Base-by-base conservation (phyloP, 805 yeast genomes). In the Helenozyma baotianmanensis region DNA sequence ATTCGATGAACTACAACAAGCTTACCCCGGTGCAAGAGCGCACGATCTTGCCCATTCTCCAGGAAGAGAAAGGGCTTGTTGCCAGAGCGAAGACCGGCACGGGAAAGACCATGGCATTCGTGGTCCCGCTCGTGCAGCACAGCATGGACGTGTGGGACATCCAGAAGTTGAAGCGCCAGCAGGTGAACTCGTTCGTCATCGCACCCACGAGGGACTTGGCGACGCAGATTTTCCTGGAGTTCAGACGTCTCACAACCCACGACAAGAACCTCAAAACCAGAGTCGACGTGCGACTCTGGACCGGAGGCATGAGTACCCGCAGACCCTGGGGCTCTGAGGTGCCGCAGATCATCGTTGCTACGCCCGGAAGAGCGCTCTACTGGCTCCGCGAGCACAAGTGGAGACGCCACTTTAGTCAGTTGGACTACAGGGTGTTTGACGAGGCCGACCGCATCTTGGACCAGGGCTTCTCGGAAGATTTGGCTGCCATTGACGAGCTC, bases 31-130 rank as follows among this genome's bases (percentile, higher is more conserved):
- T 83, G 18, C 94, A 84, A 54, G 72, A 74, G 36, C 64, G 70
- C 43, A 66, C 88, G 9, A 68, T 83, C 27, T 62, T 69, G 29
- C 82, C 84, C 14, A 68, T 76, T 25, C 59, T 82, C 24, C 50
- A 63, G 11, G 63, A 66, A 24, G 63, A 70, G n/a, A 60, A 64
- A 21, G 89, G 90, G 43, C 67, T 86, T 26, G 86, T 88, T 14
- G 88, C 87, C 23, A 72, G 95, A 50, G 96, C 97, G 17, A 86
- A 86, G 56, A 88, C 97, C 3, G 97, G 97, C 55, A 88, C 97
- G 2, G 97, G 97, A 51, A 88, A 88, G 57, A 88, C 97, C 0
- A 76, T 84, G 42, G 94, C 96, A 0, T 88, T 86, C 56, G 81
- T 89, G 39, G 66, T 89, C 26, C 96, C 96, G 2, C 62, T 84